phyloP scores from a whole-genome alignment of 2,329 filamentous ascomycete genomes.

The Colletotrichum cordylinicola region DNA sequence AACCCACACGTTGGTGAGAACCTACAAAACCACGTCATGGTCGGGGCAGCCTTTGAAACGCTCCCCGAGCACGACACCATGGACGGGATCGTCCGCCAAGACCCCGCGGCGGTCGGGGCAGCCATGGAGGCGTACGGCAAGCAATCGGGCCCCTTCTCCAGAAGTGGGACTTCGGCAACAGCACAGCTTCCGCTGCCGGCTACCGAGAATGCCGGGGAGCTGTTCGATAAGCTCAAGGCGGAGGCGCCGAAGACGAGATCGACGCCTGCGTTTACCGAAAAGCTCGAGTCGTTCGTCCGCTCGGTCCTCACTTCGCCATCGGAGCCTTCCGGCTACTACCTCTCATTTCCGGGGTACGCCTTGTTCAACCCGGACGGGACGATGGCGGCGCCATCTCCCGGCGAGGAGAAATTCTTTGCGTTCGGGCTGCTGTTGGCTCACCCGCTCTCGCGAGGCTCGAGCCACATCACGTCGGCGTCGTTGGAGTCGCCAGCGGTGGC shows the following conservation, averaged over 20 bases:
- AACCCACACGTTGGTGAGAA: conserved; percentile 44
- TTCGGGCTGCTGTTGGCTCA: conserved; percentile 65
- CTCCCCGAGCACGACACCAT: conserved; percentile 25
- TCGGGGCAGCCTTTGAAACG: conserved; percentile 28
- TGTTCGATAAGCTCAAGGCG: conserved; percentile 2
- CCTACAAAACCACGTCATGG: conserved; percentile 38
- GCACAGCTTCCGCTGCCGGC: conserved; percentile 28
- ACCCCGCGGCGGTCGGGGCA: conserved; percentile 19
- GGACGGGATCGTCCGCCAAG: conserved; percentile 26
- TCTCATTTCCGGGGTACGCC: conserved; percentile 20
- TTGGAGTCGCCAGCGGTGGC: conserved; percentile 27
- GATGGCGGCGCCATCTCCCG: conserved; percentile 19
- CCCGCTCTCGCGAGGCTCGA: conserved; percentile 63
- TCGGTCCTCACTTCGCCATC: conserved; percentile 15
- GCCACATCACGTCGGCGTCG: conserved; percentile 58
- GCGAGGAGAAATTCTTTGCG: conserved; percentile 52
- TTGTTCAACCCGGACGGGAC: conserved; percentile 17
- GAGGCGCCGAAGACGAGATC: neutral
- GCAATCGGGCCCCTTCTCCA: conserved; percentile 25
- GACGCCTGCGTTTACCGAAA: conserved; percentile 6
- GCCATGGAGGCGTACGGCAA: conserved; percentile 28
- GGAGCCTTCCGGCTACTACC: conserved; percentile 23
- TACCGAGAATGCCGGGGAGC: conserved; percentile 35
- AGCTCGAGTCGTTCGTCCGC: conserved; percentile 16
- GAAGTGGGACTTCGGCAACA: conserved; percentile 22